Evolutionary conservation across 345 rosid genomes (phyloP), one percentile per base, ranked within the genome.

Genomic region (Eucalyptus rudis): DNA sequence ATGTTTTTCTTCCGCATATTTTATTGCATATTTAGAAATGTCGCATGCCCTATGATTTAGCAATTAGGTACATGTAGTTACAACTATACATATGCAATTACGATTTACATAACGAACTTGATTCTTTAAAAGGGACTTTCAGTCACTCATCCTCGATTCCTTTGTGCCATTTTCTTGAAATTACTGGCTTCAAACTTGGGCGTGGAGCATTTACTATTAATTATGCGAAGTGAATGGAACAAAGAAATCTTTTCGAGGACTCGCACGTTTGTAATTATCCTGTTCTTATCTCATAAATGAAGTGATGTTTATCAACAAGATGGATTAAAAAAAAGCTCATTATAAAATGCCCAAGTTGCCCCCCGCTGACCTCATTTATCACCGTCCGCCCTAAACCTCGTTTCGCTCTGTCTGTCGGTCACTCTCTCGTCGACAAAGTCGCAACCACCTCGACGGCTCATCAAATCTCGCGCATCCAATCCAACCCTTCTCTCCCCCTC

Each of bases 121-220:
- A 17, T 31, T 66, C 22, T 8, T 64, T 64, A n/a, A 64, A 64
- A 64, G 10, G 71, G 36, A 29, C 8, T 64, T 64, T 29, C 15
- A 1, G 10, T 7, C 3, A 14, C 0, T 64, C 71, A 0, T 0
- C 19, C 36, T 29, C 11, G 22, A 66, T 66, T 31, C 16, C 0
- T 0, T 66, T 15, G 1, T 9, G 11, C 22, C 43, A 8, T 31
- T 66, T 66, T 66, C 24, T 66, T n/a, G 33, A 66, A 66, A 66
- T 66, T n/a, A 15, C 19, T 15, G 36, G 10, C 20, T 66, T n/a
- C 33, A 0, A n/a, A 66, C 20, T 31, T 66, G 40, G 1, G 12
- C 0, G 22, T 15, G 40, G 17, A 15, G 10, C 36, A n/a, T 64
- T 7, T 14, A 7, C 76, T n/a, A 64, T 64, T 0, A n/a, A 64